Evolutionary conservation across 306 rosid species (phyloP).

Genomic region (Fagus crenata): DNA sequence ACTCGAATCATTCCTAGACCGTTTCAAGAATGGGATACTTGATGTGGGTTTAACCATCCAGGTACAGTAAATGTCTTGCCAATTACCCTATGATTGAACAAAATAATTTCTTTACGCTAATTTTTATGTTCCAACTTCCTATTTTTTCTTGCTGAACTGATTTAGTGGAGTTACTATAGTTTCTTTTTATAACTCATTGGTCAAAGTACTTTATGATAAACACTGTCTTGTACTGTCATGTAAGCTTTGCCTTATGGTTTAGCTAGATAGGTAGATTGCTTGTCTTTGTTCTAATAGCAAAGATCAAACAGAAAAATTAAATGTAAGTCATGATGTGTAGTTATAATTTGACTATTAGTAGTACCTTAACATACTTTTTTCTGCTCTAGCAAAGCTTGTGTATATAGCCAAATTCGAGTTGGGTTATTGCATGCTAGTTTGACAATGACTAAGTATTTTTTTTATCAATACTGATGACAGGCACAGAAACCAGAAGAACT

Average conservation of each 20-base stretch:
- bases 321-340: too few species aligned
- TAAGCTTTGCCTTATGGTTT: background rate
- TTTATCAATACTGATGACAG: conserved; percentile 34
- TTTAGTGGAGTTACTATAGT: background rate
- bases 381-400: too few species aligned
- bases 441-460: background rate
- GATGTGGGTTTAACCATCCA: conserved; percentile 90
- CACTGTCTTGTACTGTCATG: background rate
- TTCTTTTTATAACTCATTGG: too few species aligned
- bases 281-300: too few species aligned
- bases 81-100: conserved; percentile 3
- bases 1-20: conserved; percentile 77
- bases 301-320: too few species aligned
- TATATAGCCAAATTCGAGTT: background rate
- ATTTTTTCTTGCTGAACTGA: background rate
- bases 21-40: conserved; percentile 60
- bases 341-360: background rate
- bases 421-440: background rate
- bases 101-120: background rate
- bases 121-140: background rate
- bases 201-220: too few species aligned
- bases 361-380: too few species aligned
- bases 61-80: conserved; percentile 39
- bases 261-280: background rate
- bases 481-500: conserved; percentile 90